Base-by-base conservation (phyloP, 2,329 filamentous ascomycete species). In the Remersonia thermophila region DNA sequence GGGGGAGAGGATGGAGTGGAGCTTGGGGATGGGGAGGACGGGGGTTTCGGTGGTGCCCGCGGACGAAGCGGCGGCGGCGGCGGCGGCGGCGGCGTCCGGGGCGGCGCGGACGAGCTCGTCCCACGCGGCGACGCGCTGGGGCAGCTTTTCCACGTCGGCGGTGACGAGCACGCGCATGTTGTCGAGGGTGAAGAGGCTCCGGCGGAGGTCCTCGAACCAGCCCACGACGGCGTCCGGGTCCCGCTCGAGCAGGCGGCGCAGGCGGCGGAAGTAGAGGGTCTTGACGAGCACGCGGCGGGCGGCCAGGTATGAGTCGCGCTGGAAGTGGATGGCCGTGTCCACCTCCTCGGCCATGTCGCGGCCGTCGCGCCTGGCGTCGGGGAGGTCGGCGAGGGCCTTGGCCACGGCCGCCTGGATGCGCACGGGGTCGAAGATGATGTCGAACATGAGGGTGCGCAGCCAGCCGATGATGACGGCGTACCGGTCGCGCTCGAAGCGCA, bases 331-430 rank as follows among this genome's bases (percentile, higher is more conserved):
- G 59, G 89, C 85, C 43, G 78, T 72, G 48, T 91, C 75, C 39
- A 80, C 67, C 44, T 77, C 73, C 37, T 61, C 62, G 3, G 73
- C 63, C 76, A 80, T 80, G 29, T 64, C 63, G 38, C 78, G 73
- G 1, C 91, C 91, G 48, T 82, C 83, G 29, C 91, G 83, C 66
- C 96, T 98, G 35, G 78, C 69, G 53, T 95, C 86, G 0, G 91
- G 91, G 13, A 98, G 80, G 49, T 96, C 89, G 3, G 87, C 86
- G 13, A 95, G 68, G 31, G 93, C 75, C 57, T 94, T 93, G 39
- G 78, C 77, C 12, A 93, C 62, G 15, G 68, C 64, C 44, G 83
- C 73, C 47, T 69, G 71, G 34, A 80, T 62, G 16, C 76, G 66
- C 33, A 65, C 61, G 3, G 79, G 69, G 50, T 96, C 89, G 51